A percentile compares a stretch with the other conserved stretches of the same genome.
Evolutionary conservation across 2,329 filamentous ascomycete genomes (phyloP).

Genomic region (Colletotrichum eleusines): DNA sequence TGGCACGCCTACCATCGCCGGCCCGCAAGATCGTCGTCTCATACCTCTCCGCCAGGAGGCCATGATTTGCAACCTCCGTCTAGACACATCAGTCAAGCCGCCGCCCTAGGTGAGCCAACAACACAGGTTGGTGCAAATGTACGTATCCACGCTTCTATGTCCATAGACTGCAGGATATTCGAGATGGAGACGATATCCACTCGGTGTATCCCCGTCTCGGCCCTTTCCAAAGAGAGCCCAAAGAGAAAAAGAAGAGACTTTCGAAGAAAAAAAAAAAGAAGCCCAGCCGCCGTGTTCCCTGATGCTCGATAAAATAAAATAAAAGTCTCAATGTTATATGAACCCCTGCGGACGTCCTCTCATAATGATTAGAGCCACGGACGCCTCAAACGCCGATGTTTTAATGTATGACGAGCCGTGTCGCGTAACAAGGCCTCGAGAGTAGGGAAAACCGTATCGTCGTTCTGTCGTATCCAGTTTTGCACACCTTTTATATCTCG

Average conservation of each 20-base stretch:
- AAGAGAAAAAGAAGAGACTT: slow-evolving; percentile 33
- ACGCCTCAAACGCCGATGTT: slow-evolving; percentile 43
- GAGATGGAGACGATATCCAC: slow-evolving; percentile 23
- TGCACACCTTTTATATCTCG: slow-evolving; percentile 62
- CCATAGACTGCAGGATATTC: slow-evolving; percentile 38
- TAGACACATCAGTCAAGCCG: slow-evolving; percentile 1
- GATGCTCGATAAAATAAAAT: slow-evolving; percentile 33
- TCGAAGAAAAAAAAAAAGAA: slow-evolving; percentile 30
- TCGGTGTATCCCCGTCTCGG: slow-evolving; percentile 35
- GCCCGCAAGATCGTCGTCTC: slow-evolving; percentile 12
- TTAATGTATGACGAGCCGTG: slow-evolving; percentile 40
- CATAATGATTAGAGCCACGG: slow-evolving; percentile 40
- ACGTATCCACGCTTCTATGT: slow-evolving; percentile 42
- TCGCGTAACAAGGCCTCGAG: slow-evolving; percentile 37
- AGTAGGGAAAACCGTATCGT: slow-evolving; percentile 43
- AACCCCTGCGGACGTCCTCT: slow-evolving; percentile 40
- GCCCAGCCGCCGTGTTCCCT: slow-evolving; percentile 39
- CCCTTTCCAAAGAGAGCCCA: slow-evolving; percentile 41
- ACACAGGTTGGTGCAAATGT: slow-evolving; percentile 39
- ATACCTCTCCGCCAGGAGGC: slow-evolving; percentile 14
- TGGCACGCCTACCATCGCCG: slow-evolving; percentile 33
- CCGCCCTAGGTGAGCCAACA: not conserved
- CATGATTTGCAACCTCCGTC: slow-evolving; percentile 7
- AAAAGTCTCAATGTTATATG: slow-evolving; percentile 41
- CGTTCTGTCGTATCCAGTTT: slow-evolving; percentile 46